Percentiles rank a stretch among this genome's conserved stretches.
phyloP scores from a whole-genome alignment of 768 basidiomycete species.

The Suillus cothurnatus region DNA sequence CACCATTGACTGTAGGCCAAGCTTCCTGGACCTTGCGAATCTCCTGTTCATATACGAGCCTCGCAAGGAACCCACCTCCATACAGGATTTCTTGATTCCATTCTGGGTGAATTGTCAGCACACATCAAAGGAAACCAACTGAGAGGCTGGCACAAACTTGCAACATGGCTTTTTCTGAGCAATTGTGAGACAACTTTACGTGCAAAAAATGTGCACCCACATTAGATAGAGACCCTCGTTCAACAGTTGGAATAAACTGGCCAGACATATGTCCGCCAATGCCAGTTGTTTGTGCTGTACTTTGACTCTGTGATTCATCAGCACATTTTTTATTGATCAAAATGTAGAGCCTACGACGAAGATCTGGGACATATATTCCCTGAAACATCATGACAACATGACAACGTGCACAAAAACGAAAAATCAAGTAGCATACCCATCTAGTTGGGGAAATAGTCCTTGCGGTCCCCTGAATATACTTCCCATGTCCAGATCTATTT shows the following conservation, averaged over 20 bases:
- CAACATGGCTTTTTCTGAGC: conserved; percentile 79
- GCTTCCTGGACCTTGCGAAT: conserved; percentile 50
- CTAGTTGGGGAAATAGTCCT: conserved; percentile 78
- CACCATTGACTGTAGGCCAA: conserved; percentile 23
- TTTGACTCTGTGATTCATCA: conserved; percentile 61
- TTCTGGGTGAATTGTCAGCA: conserved; percentile 39
- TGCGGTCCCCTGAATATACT: conserved; percentile 66
- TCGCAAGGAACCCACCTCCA: conserved; percentile 78
- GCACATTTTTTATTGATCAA: background rate
- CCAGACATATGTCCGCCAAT: conserved; percentile 64
- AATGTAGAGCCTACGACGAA: conserved; percentile 61
- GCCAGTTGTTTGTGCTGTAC: conserved; percentile 90
- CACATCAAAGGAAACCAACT: background rate
- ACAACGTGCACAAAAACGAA: background rate
- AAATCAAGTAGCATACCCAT: conserved; percentile 50
- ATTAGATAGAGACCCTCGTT: conserved; percentile 87
- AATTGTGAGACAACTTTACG: conserved; percentile 3
- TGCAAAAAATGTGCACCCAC: conserved; percentile 42
- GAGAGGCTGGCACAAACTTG: conserved; percentile 45
- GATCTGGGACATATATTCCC: conserved; percentile 52
- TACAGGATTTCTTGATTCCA: conserved; percentile 92
- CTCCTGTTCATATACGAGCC: conserved; percentile 85
- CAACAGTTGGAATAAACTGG: conserved; percentile 93
- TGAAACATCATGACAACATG: conserved; percentile 35
- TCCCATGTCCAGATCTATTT: conserved; percentile 55